Conservation (phyloP, 306 rosid species). For the Vigna trinervia region DNA sequence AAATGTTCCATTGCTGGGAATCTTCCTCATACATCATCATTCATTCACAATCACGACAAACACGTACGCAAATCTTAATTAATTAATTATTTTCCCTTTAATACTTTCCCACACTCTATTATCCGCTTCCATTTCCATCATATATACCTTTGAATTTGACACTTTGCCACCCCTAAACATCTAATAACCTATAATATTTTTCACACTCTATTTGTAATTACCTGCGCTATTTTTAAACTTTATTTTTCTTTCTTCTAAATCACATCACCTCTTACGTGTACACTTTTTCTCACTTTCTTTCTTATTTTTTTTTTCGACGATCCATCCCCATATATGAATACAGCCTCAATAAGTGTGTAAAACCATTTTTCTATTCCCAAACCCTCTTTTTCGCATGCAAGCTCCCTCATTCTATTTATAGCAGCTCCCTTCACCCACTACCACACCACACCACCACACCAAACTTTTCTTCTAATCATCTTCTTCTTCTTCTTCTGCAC, state of each 20-base stretch:
- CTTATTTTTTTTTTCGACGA: not conserved
- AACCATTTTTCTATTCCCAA: not conserved
- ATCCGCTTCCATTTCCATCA: conserved; percentile 38
- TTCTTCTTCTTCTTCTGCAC: not conserved
- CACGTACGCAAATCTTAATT: conserved; percentile 43
- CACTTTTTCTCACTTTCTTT: not conserved
- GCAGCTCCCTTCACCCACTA: conserved; percentile 13
- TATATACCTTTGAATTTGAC: conserved; percentile 57
- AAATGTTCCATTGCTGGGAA: conserved; percentile 50
- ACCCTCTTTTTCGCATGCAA: conserved; percentile 44
- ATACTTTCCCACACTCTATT: conserved; percentile 34
- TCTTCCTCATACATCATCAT: conserved; percentile 51
- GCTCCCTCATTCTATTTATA: conserved; percentile 30
- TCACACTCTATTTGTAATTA: not conserved
- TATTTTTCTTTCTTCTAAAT: not conserved
- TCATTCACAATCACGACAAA: conserved; percentile 46
- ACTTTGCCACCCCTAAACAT: conserved; percentile 24
- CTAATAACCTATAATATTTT: not conserved
- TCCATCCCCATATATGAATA: not conserved
- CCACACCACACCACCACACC: conserved; percentile 1
- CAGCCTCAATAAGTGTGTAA: not conserved
- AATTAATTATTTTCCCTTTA: not conserved
- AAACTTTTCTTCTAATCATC: not conserved
- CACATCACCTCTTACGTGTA: not conserved
- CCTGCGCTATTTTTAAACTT: not conserved